Conservation (phyloP, 345 rosid genomes). For the Melastoma malabathricum region DNA sequence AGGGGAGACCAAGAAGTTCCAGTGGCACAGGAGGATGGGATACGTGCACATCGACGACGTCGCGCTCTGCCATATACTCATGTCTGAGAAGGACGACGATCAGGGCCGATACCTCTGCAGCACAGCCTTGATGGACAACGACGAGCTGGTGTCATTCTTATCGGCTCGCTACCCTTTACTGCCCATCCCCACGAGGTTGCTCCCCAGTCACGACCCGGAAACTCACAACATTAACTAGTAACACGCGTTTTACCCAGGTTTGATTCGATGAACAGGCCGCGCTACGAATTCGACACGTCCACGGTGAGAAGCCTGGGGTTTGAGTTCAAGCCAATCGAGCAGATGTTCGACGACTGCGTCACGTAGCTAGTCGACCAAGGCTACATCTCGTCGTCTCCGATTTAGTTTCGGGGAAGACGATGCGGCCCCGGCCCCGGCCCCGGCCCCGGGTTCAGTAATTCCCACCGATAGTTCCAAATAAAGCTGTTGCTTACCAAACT, state of each 20-base stretch:
- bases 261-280: slow-evolving; percentile 36
- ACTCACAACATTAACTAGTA: background rate
- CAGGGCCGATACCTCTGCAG: slow-evolving; percentile 58
- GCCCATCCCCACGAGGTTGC: slow-evolving; percentile 46
- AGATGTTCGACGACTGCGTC: slow-evolving; percentile 68
- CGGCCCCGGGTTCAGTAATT: too few relatives aligned
- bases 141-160: slow-evolving; percentile 37
- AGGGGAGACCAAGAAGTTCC: slow-evolving; percentile 58
- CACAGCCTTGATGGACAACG: slow-evolving; percentile 38
- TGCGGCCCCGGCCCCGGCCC: background rate
- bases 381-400: slow-evolving; percentile 11
- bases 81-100: slow-evolving; percentile 39
- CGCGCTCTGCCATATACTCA: slow-evolving; percentile 62
- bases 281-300: slow-evolving; percentile 45
- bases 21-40: slow-evolving; percentile 84
- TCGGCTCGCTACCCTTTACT: slow-evolving; percentile 51
- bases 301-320: slow-evolving; percentile 53
- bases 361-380: slow-evolving; percentile 46
- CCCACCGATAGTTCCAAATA: too few relatives aligned
- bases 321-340: slow-evolving; percentile 45
- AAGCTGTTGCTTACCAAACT: too few relatives aligned
- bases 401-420: background rate
- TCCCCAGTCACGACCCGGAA: background rate
- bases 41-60: slow-evolving; percentile 88
- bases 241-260: slow-evolving; percentile 30